A percentile compares a stretch with the other conserved stretches of the same genome.
These are phyloP conservation scores for Durusdinium trenchii DNA, from an alignment of 73 alveolate genomes.

Conservation along the genomic window DNA sequence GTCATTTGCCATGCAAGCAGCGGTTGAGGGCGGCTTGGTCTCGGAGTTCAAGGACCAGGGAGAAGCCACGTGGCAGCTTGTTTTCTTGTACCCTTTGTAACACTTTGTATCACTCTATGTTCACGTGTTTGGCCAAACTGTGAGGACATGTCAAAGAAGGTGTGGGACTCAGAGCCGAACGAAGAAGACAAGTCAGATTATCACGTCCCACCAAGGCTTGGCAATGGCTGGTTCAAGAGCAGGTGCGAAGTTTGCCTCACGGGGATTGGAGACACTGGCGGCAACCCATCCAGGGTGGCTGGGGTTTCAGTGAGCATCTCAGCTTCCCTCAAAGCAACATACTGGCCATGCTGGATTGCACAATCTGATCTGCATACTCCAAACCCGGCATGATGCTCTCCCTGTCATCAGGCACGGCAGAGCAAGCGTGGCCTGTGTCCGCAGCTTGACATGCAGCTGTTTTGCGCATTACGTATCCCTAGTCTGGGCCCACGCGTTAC, in stretches of 20 bases:
- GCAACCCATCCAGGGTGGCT: slow-evolving; percentile 93
- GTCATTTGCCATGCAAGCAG: slow-evolving; percentile 90
- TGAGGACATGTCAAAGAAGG: slow-evolving; percentile 45
- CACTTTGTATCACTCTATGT: neutral
- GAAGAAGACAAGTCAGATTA: neutral
- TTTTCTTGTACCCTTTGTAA: neutral
- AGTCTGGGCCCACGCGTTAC: neutral
- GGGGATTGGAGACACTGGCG: slow-evolving; percentile 95
- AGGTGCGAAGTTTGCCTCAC: slow-evolving; percentile 81
- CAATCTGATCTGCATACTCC: too few relatives aligned
- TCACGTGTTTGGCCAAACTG: neutral
- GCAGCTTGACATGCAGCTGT: neutral
- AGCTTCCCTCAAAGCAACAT: neutral
- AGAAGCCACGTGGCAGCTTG: neutral
- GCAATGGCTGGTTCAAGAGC: slow-evolving; percentile 79
- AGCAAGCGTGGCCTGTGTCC: slow-evolving; percentile 95
- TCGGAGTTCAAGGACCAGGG: slow-evolving; percentile 60
- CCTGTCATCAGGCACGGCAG: slow-evolving; percentile 51
- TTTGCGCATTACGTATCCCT: neutral
- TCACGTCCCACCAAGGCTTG: slow-evolving; percentile 20
- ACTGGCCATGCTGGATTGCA: too few relatives aligned
- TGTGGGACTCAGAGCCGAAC: neutral
- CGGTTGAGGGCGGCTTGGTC: slow-evolving; percentile 62
- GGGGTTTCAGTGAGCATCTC: slow-evolving; percentile 80
- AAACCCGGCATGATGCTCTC: neutral